A percentile compares a stretch with the other conserved stretches of the same genome.
These are phyloP conservation scores for Trichosporon sp. DNA, from an alignment of 1,284 basidiomycete species.

Conservation along the genomic window DNA sequence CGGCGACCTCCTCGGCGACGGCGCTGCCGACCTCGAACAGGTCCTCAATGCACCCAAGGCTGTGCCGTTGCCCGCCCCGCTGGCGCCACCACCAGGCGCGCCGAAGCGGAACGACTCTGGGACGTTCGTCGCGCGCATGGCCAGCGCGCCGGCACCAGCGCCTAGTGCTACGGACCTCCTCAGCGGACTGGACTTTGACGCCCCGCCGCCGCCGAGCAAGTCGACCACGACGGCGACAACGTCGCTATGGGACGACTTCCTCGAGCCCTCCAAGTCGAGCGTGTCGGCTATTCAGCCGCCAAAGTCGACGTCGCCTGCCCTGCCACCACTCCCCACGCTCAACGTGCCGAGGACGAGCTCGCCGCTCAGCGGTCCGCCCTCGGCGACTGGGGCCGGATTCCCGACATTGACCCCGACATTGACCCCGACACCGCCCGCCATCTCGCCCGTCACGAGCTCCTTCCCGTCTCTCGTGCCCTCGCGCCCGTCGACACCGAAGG, in stretches of 20 bases:
- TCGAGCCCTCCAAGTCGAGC: constrained; percentile 9
- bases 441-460: neutral
- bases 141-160: constrained; percentile 2
- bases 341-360: neutral
- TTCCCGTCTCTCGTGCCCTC: neutral
- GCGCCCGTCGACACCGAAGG: neutral
- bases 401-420: neutral
- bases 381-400: neutral
- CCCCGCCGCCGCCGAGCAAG: neutral
- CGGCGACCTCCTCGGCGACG: constrained; percentile 36
- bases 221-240: neutral
- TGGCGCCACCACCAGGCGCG: constrained; percentile 26
- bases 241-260: constrained; percentile 29
- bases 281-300: neutral
- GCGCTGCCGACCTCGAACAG: constrained; percentile 30
- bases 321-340: neutral
- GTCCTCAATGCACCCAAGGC: constrained; percentile 26
- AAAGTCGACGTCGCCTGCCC: neutral
- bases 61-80: constrained; percentile 28
- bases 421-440: neutral
- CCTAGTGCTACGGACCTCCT: constrained; percentile 34
- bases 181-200: constrained; percentile 33
- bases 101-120: neutral
- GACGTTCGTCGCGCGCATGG: constrained; percentile 30
- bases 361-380: neutral